Percentiles rank a stretch among this genome's conserved stretches.
Conservation (phyloP, 2,329 filamentous ascomycete genomes). For the Penicillium sclerotiorum region DNA sequence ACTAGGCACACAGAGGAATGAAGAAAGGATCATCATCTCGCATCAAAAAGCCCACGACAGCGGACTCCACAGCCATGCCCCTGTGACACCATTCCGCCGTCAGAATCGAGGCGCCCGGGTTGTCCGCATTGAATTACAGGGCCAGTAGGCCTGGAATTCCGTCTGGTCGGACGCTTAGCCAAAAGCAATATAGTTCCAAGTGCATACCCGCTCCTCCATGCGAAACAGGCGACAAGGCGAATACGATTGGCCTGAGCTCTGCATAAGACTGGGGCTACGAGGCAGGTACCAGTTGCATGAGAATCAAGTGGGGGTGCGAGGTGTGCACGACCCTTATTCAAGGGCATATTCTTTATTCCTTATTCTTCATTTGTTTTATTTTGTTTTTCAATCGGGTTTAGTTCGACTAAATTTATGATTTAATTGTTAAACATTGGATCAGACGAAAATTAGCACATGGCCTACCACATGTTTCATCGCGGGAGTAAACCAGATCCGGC, state of each 20-base stretch:
- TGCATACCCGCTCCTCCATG: constrained; percentile 20
- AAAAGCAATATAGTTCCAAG: constrained; percentile 7
- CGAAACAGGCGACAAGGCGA: constrained; percentile 24
- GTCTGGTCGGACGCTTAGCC: constrained; percentile 7
- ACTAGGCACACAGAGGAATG: constrained; percentile 18
- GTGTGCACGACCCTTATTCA: neutral
- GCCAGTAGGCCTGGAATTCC: constrained; percentile 15
- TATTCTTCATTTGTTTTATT: too few species aligned
- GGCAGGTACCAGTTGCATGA: constrained; percentile 24
- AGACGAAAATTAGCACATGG: constrained; percentile 27
- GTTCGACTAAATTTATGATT: too few species aligned
- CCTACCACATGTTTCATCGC: constrained; percentile 25
- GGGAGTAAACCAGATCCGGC: constrained; percentile 13
- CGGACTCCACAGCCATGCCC: constrained; percentile 15
- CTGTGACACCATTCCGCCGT: constrained; percentile 26
- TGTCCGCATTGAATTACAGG: constrained; percentile 22
- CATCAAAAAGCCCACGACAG: constrained; percentile 10
- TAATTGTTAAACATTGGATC: too few species aligned
- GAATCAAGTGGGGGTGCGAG: neutral
- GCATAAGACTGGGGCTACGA: constrained; percentile 17
- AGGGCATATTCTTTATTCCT: too few species aligned
- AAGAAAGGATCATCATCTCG: constrained; percentile 22
- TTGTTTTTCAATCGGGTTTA: too few species aligned
- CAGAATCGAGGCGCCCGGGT: constrained; percentile 11
- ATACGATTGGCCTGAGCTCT: constrained; percentile 19